Conservation (phyloP, 2,329 filamentous ascomycete genomes). For the Phaeosphaeria sp. region DNA sequence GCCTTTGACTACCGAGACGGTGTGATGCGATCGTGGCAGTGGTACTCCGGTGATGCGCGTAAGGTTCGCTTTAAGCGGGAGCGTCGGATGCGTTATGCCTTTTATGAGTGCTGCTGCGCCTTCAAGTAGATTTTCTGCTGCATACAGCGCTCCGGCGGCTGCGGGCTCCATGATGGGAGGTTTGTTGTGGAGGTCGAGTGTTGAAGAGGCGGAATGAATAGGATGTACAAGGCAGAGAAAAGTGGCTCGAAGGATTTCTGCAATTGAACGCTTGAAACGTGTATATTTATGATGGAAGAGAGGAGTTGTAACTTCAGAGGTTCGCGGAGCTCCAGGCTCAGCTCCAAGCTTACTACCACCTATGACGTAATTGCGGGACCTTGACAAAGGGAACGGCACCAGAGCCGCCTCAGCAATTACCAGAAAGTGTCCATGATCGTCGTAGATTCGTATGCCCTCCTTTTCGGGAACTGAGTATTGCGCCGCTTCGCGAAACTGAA, state of each 20-base stretch:
- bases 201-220: background rate
- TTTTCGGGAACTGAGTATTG: no score
- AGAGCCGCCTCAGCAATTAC: background rate
- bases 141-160: slow-evolving; percentile 47
- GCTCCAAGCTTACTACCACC: background rate
- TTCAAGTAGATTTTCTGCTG: slow-evolving; percentile 43
- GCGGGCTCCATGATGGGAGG: slow-evolving; percentile 43
- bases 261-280: background rate
- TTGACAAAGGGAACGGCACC: background rate
- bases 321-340: background rate
- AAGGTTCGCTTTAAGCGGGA: slow-evolving; percentile 60
- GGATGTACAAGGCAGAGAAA: background rate
- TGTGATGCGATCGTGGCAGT: slow-evolving; percentile 60
- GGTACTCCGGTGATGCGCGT: slow-evolving; percentile 54
- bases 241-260: background rate
- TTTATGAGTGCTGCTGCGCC: slow-evolving; percentile 57
- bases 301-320: background rate
- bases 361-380: background rate
- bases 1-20: slow-evolving; percentile 60
- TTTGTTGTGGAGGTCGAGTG: background rate
- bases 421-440: background rate
- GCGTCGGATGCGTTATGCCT: slow-evolving; percentile 56
- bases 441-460: background rate
- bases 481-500: background rate
- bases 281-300: background rate